Conservation (phyloP, 2,329 filamentous ascomycete species). For the Clonostachys chloroleuca region DNA sequence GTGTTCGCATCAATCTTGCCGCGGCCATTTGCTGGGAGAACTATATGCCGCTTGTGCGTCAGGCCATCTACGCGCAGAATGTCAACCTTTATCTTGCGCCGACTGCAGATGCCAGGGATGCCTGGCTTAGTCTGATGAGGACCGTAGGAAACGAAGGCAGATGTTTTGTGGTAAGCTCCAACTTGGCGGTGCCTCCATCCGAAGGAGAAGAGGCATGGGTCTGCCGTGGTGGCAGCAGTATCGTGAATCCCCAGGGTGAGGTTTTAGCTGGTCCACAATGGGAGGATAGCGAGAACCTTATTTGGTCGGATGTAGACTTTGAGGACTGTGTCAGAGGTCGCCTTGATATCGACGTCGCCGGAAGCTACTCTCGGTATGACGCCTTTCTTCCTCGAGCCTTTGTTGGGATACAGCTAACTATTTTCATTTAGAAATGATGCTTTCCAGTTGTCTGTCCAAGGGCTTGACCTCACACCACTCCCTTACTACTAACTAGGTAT, state of each 20-base stretch:
- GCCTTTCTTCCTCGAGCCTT: constrained; percentile 30
- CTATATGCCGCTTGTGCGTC: constrained; percentile 89
- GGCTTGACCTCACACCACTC: constrained; percentile 52
- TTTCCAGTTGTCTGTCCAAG: constrained; percentile 56
- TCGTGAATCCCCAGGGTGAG: constrained; percentile 76
- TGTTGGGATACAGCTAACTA: no score
- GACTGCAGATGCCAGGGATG: constrained; percentile 79
- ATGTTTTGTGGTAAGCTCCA: constrained; percentile 80
- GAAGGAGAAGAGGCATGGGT: constrained; percentile 43
- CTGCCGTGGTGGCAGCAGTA: constrained; percentile 76
- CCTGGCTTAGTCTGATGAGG: constrained; percentile 76
- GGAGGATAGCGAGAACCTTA: constrained; percentile 68
- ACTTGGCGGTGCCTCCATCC: constrained; percentile 60
- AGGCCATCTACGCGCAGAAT: constrained; percentile 83
- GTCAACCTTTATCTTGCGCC: constrained; percentile 89
- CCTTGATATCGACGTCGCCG: constrained; percentile 78
- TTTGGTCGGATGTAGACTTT: constrained; percentile 75
- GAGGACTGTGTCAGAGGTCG: constrained; percentile 81
- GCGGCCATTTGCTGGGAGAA: constrained; percentile 96
- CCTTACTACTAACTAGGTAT: constrained; percentile 30
- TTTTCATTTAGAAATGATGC: constrained; percentile 39
- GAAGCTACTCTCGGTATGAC: constrained; percentile 76
- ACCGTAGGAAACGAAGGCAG: constrained; percentile 79
- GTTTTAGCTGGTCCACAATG: constrained; percentile 77
- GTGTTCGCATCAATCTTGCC: constrained; percentile 74